Evolutionary conservation across 177 flowering plant genomes (phyloP).

Genomic region (Vitis hybrid): DNA sequence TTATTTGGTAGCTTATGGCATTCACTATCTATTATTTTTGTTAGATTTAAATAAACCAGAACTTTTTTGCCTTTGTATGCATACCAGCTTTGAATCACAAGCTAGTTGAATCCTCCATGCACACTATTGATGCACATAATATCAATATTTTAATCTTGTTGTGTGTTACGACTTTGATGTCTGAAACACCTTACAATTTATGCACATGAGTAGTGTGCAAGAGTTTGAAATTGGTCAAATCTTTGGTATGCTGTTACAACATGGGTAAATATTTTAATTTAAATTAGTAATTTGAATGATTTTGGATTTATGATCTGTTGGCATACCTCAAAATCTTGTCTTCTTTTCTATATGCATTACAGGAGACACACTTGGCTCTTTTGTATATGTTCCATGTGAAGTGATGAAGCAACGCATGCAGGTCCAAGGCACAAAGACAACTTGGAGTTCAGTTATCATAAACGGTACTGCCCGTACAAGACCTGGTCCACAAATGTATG

Average conservation of each 20-base stretch:
- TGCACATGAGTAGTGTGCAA: neutral
- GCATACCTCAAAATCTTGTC: neutral
- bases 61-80: neutral
- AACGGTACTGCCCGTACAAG: conserved; percentile 35
- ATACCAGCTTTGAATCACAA: neutral
- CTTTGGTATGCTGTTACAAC: neutral
- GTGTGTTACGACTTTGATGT: conserved; percentile 2
- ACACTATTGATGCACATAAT: neutral
- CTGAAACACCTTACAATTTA: neutral
- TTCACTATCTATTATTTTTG: neutral
- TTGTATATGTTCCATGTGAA: conserved; percentile 94
- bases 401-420: conserved; percentile 98
- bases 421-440: conserved; percentile 75
- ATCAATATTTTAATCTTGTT: neutral
- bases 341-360: conserved; percentile 23
- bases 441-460: conserved; percentile 55
- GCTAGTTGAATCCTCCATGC: neutral
- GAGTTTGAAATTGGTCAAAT: neutral
- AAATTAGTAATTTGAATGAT: neutral
- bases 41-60: neutral
- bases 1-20: neutral
- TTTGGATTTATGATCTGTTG: neutral
- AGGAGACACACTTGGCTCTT: conserved; percentile 97
- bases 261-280: neutral
- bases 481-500: conserved; percentile 56